Percentiles rank a stretch among this genome's conserved stretches.
These are phyloP conservation scores for Drechslerella stenobrocha DNA, from an alignment of 2,329 filamentous ascomycete genomes.

Conservation along the genomic window DNA sequence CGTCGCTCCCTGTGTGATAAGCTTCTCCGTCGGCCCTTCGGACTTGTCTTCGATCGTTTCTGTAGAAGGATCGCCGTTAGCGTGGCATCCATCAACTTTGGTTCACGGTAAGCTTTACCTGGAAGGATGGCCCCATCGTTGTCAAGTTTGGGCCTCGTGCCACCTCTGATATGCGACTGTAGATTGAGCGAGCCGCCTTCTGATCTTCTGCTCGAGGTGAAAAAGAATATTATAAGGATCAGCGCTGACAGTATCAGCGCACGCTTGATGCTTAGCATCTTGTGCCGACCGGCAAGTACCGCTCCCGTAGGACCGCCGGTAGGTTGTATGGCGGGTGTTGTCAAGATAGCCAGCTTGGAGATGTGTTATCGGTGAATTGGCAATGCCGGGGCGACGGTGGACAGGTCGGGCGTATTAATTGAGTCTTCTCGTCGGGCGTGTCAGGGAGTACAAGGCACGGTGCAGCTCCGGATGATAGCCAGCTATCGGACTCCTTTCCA, in stretches of 20 bases:
- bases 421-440: constrained; percentile 4
- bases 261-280: constrained; percentile 42
- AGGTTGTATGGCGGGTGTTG: constrained; percentile 16
- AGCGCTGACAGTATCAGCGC: constrained; percentile 41
- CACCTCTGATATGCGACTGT: constrained; percentile 29
- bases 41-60: constrained; percentile 9
- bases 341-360: constrained; percentile 47
- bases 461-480: constrained; percentile 32
- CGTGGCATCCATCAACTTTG: no score
- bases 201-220: constrained; percentile 30
- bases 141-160: constrained; percentile 25
- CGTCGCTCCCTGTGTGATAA: constrained; percentile 27
- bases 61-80: background rate
- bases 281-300: constrained; percentile 11
- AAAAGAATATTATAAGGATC: constrained; percentile 41
- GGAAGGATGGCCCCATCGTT: constrained; percentile 7
- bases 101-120: background rate
- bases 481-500: constrained; percentile 30
- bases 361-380: background rate
- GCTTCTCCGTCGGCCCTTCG: constrained; percentile 18
- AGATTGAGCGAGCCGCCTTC: constrained; percentile 15
- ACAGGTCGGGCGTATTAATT: background rate
- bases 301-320: constrained; percentile 25
- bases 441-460: constrained; percentile 13
- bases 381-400: background rate